Evolutionary conservation across 257 asterid genomes (phyloP), one percentile per base, ranked within the genome.

Genomic region (Catharanthus roseus): DNA sequence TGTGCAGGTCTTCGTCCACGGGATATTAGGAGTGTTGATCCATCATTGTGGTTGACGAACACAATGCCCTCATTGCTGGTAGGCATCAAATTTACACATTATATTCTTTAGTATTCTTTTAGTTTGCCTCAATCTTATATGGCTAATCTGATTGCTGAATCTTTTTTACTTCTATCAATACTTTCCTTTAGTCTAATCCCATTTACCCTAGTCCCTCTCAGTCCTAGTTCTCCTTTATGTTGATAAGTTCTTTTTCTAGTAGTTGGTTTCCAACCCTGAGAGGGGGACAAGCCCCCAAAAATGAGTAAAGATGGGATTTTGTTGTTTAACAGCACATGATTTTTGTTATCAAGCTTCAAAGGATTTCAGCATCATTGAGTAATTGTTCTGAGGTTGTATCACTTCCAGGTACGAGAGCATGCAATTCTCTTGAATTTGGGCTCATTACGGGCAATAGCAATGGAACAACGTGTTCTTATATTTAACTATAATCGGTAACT

Each of bases 11-110:
- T 91, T 60, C 95, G 97, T 50, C 99, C 99, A 62, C 91, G 99
- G 61, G 99, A 91, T 85, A 79, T 91, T 77, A 82, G 99, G 84
- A 95, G 99, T 33, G 99, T 95, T 72, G 99, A 91, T 85, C 99
- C 99, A 65, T 89, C 99, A 45, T 77, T 95, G 91, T 95, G 97
- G 99, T 77, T 95, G 76, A 95, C 95, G 68, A 95, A 95, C 80
- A 84, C 96, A 69, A 95, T 95, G 99, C 97, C 99, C 61, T 78
- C 97, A 72, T 84, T 95, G 80, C 79, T 91, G 93, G 99, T 95
- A 84, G 3, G 12, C 53, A 56, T 68, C 65, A 58, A 50, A 50
- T 70, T 57, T 51, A 18, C 28, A 19, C 36, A 29, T 16, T 3
- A 6, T 53, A 12, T 55, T 66, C 23, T 23, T 73, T 36, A 34